Evolutionary conservation across 1,284 basidiomycete genomes (phyloP).

Genomic region (Trichosporon faecale): DNA sequence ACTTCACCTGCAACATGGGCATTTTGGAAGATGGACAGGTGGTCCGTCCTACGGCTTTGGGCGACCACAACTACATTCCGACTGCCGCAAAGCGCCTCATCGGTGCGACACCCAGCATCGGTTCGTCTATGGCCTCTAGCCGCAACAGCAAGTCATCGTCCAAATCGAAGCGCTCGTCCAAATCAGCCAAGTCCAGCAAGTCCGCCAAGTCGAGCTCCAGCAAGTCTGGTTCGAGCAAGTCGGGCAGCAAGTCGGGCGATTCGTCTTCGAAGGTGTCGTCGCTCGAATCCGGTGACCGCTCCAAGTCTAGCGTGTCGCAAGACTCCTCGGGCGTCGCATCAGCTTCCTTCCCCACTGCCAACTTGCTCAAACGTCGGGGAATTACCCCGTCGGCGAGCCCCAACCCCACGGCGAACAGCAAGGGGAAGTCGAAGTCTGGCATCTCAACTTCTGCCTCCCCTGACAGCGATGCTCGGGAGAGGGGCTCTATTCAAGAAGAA

Average conservation of each 20-base stretch:
- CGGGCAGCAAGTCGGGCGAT: slow-evolving; percentile 6
- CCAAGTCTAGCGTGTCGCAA: background rate
- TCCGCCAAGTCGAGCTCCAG: background rate
- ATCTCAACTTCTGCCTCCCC: background rate
- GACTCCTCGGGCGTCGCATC: background rate
- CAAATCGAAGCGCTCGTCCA: background rate
- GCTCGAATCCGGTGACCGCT: slow-evolving; percentile 13
- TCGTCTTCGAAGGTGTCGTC: background rate
- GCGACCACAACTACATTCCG: background rate
- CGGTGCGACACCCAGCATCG: background rate
- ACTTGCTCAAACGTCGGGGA: background rate
- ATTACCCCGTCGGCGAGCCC: slow-evolving; percentile 1
- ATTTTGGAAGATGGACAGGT: slow-evolving; percentile 1
- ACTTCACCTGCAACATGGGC: slow-evolving; percentile 45
- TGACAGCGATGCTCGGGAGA: background rate
- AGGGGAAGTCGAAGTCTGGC: background rate
- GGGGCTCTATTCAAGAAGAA: background rate
- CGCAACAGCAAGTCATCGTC: background rate
- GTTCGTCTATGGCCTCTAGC: background rate
- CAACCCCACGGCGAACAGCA: background rate
- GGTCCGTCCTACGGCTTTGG: background rate
- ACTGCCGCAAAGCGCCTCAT: background rate
- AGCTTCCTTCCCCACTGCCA: background rate
- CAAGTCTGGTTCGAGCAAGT: slow-evolving; percentile 12
- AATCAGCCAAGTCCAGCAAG: background rate